Conservation (phyloP, 805 yeast species). For the Pichia phayaonensis region DNA sequence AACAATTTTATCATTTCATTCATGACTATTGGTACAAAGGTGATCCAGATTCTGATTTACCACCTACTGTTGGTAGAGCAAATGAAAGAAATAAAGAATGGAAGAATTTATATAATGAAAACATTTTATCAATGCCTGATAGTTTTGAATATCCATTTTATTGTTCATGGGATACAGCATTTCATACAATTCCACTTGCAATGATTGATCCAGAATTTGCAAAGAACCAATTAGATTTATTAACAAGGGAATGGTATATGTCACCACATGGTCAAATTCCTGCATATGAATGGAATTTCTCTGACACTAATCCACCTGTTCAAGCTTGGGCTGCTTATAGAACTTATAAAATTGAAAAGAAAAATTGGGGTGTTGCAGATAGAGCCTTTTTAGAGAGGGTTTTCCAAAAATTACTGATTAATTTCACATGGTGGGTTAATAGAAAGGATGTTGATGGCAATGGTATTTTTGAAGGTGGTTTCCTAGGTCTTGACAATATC, state of each 20-base stretch:
- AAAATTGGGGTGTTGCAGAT: constrained; percentile 76
- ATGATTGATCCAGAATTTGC: constrained; percentile 93
- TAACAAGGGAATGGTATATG: constrained; percentile 95
- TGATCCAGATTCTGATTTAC: constrained; percentile 65
- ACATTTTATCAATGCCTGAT: constrained; percentile 82
- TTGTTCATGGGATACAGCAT: constrained; percentile 96
- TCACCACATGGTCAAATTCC: constrained; percentile 98
- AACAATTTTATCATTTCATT: constrained; percentile 82
- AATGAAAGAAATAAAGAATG: constrained; percentile 84
- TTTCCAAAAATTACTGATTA: constrained; percentile 80
- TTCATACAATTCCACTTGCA: constrained; percentile 88
- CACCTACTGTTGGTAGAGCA: constrained; percentile 77
- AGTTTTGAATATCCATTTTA: constrained; percentile 96
- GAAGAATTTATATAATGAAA: constrained; percentile 84
- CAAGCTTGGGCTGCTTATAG: constrained; percentile 94
- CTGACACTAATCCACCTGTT: constrained; percentile 95
- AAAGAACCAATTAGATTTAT: constrained; percentile 74
- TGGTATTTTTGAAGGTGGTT: constrained; percentile 91
- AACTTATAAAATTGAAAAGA: constrained; percentile 79
- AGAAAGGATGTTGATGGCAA: constrained; percentile 81
- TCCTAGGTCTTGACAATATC: constrained; percentile 85
- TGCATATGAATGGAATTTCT: constrained; percentile 93
- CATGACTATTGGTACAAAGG: constrained; percentile 85
- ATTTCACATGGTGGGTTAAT: constrained; percentile 98
- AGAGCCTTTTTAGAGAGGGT: constrained; percentile 81